These are phyloP conservation scores for Aspergillus saccharolyticus DNA, from an alignment of 495 filamentous ascomycete species.

Conservation along the genomic window DNA sequence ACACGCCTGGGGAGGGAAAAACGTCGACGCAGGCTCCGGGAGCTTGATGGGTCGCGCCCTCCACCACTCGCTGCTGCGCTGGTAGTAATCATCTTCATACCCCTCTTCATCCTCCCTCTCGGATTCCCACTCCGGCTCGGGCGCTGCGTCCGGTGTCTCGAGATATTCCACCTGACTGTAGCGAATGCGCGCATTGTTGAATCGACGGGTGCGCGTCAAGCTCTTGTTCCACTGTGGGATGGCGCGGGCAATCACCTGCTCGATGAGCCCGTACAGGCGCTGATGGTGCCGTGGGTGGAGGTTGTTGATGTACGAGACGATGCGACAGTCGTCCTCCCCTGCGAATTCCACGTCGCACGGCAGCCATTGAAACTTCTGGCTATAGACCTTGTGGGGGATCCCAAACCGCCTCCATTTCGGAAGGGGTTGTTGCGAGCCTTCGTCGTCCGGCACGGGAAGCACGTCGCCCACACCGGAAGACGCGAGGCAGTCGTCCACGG, in stretches of 20 bases:
- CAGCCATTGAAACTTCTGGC: slow-evolving; percentile 52
- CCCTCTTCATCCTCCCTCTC: slow-evolving; percentile 15
- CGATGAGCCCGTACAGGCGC: slow-evolving; percentile 47
- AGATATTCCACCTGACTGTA: slow-evolving; percentile 18
- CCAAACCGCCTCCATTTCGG: too few relatives aligned
- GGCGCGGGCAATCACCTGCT: slow-evolving; percentile 41
- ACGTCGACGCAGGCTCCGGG: slow-evolving; percentile 31
- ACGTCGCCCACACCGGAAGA: slow-evolving; percentile 38
- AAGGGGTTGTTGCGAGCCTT: slow-evolving; percentile 3
- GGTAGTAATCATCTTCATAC: slow-evolving; percentile 8
- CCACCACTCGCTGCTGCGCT: slow-evolving; percentile 10
- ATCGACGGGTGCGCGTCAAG: slow-evolving; percentile 13
- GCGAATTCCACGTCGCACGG: slow-evolving; percentile 49
- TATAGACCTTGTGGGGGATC: slow-evolving; percentile 3
- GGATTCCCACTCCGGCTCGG: slow-evolving; percentile 7
- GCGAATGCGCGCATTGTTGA: slow-evolving; percentile 15
- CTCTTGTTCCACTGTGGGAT: slow-evolving; percentile 52
- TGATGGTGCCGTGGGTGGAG: slow-evolving; percentile 45
- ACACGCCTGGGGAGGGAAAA: slow-evolving; percentile 8
- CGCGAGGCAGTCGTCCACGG: slow-evolving; percentile 36
- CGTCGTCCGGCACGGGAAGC: slow-evolving; percentile 11
- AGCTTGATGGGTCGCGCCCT: slow-evolving; percentile 18
- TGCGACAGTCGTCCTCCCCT: slow-evolving; percentile 22
- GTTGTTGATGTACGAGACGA: slow-evolving; percentile 57
- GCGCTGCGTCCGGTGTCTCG: background rate